Evolutionary conservation across 176 grass and related monocot genomes (phyloP).

Genomic region (Paspalum vaginatum): DNA sequence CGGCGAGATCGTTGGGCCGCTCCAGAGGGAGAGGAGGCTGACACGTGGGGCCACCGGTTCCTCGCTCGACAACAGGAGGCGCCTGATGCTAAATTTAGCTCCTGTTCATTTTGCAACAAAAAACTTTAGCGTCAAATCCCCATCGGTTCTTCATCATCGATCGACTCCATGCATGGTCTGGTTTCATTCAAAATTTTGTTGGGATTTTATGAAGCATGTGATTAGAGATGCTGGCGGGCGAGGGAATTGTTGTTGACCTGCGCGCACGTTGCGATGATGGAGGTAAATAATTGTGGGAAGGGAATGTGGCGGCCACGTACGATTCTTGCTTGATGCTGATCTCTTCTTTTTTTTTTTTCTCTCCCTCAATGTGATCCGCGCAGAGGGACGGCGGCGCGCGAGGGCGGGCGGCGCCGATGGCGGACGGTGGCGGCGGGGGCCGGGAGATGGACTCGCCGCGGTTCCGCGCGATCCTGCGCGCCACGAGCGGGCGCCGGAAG

Average conservation of each 20-base stretch:
- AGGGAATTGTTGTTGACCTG: constrained; percentile 19
- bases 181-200: no score
- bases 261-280: constrained; percentile 38
- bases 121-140: background rate
- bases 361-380: background rate
- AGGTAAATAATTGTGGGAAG: background rate
- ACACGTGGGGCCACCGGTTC: background rate
- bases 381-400: constrained; percentile 27
- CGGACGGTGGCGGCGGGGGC: constrained; percentile 46
- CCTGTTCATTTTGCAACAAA: background rate
- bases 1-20: constrained; percentile 8
- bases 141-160: background rate
- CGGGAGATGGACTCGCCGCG: constrained; percentile 88
- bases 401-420: constrained; percentile 35
- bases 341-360: background rate
- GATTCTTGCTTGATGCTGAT: constrained; percentile 25
- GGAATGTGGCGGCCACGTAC: constrained; percentile 12
- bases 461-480: constrained; percentile 85
- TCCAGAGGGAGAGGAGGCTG: background rate
- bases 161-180: background rate
- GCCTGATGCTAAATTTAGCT: constrained; percentile 33
- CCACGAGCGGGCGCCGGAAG: constrained; percentile 85
- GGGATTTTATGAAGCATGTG: constrained; percentile 18
- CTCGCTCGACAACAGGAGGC: background rate
- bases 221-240: constrained; percentile 9